A percentile compares a stretch with the other conserved stretches of the same genome.
Conservation (phyloP, 257 asterid genomes). For the Capsicum chinense region DNA sequence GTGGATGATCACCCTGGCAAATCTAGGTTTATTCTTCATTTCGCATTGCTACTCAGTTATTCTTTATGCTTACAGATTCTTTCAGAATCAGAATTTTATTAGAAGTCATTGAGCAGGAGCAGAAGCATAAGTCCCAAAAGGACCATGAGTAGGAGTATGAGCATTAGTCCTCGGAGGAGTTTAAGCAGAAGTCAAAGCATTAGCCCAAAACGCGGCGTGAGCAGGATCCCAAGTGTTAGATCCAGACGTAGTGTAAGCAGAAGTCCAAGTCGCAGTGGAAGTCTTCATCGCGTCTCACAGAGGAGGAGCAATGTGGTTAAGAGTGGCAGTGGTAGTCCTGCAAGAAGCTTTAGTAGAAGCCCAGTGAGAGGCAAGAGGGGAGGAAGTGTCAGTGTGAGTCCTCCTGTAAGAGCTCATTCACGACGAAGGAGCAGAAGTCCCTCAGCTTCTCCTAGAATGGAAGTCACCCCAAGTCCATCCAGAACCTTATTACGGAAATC, state of each 20-base stretch:
- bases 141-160: constrained; percentile 81
- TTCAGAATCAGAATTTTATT: constrained; percentile 40
- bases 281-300: constrained; percentile 24
- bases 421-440: constrained; percentile 46
- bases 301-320: constrained; percentile 27
- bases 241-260: constrained; percentile 45
- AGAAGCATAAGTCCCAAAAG: constrained; percentile 69
- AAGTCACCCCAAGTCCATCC: constrained; percentile 53
- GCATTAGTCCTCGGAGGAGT: constrained; percentile 81
- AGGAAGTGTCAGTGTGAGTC: constrained; percentile 61
- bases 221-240: constrained; percentile 66
- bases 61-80: constrained; percentile 40
- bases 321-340: constrained; percentile 44
- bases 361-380: constrained; percentile 57
- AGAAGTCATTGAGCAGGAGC: constrained; percentile 65
- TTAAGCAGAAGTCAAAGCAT: constrained; percentile 57
- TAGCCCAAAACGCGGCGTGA: constrained; percentile 49
- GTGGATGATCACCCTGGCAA: constrained; percentile 76
- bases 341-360: constrained; percentile 48
- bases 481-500: constrained; percentile 62
- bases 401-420: constrained; percentile 50
- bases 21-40: constrained; percentile 63
- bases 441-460: constrained; percentile 50
- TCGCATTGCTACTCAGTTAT: constrained; percentile 30
- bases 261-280: constrained; percentile 32